Conservation (phyloP, 495 filamentous ascomycete species). For the Xylaria palmicola region DNA sequence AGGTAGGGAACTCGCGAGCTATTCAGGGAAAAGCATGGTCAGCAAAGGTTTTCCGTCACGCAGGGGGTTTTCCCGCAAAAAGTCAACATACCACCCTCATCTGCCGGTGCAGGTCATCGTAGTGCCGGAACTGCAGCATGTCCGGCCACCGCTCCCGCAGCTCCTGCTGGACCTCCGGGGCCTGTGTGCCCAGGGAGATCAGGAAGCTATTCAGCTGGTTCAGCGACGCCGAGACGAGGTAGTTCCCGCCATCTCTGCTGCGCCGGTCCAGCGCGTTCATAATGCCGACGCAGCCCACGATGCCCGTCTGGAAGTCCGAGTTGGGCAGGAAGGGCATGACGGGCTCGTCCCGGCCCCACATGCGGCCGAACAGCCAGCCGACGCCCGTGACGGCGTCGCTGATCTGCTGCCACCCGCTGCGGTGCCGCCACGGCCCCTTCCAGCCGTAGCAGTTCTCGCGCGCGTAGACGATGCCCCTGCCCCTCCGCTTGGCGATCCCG, state of each 20-base stretch:
- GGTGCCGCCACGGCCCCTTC: conserved; percentile 51
- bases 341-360: conserved; percentile 57
- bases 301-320: conserved; percentile 59
- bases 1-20: conserved; percentile 20
- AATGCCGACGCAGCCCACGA: conserved; percentile 56
- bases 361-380: conserved; percentile 58
- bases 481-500: conserved; percentile 46
- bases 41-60: background rate
- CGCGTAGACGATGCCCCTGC: conserved; percentile 48
- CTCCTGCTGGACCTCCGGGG: conserved; percentile 18
- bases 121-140: conserved; percentile 23
- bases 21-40: background rate
- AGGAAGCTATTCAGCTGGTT: conserved; percentile 62
- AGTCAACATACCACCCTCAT: conserved; percentile 27
- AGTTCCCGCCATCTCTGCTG: conserved; percentile 50
- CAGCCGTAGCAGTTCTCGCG: conserved; percentile 61
- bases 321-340: conserved; percentile 65
- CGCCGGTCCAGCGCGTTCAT: conserved; percentile 54
- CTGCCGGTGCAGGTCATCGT: conserved; percentile 31
- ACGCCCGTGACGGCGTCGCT: conserved; percentile 51
- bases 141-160: conserved; percentile 27
- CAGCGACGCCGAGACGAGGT: conserved; percentile 54
- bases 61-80: background rate
- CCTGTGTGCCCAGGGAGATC: conserved; percentile 56
- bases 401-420: conserved; percentile 59